Base-by-base conservation (phyloP, 768 basidiomycete genomes). In the Holtermannia corniformis region DNA sequence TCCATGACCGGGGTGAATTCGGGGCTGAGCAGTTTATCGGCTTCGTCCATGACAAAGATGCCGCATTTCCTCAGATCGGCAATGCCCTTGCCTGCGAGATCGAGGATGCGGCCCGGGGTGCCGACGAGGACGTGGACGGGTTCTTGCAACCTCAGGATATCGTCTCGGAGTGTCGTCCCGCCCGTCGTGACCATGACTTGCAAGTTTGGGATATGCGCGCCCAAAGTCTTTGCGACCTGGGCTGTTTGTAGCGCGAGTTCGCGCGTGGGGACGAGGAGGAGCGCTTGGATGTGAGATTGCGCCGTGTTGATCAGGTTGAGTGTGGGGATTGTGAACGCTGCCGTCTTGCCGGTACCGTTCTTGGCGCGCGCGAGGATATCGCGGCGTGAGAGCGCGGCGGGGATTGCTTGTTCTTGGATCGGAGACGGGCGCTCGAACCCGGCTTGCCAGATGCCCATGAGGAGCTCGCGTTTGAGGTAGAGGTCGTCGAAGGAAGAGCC, bases 111-210 rank as follows among this genome's bases (percentile, higher is more conserved):
- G 23, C 93, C 93, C 14, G 93, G 93, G 1, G 93, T 99, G 49
- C 93, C 93, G 56, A 96, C 93, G 47, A 99, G 84, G 48, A 99
- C 85, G 71, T 99, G 93, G 2, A 99, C 93, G 4, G 80, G 70
- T 73, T 96, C 89, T 19, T 82, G 80, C 48, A 99, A 74, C 48
- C 93, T 85, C 63, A 99, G 76, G 72, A 97, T 97, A 72, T 99
- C 93, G 74, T 99, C 93, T 74, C 93, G 90, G 67, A 99, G 81
- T 19, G 91, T 95, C 3, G 95, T 97, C 19, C 93, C 93, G 51
- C 93, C 93, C 0, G 95, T 99, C 50, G 95, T 95, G 49, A 97
- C 95, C 93, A 99, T 99, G 73, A 99, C 89, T 75, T 97, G 87
- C 26, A 89, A 70, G 49, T 82, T 84, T 24, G 59, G 60, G 81